Percentiles rank a stretch among this genome's conserved stretches.
Evolutionary conservation across 140 eudicot species (phyloP).

Genomic region (Flaveria floridana): DNA sequence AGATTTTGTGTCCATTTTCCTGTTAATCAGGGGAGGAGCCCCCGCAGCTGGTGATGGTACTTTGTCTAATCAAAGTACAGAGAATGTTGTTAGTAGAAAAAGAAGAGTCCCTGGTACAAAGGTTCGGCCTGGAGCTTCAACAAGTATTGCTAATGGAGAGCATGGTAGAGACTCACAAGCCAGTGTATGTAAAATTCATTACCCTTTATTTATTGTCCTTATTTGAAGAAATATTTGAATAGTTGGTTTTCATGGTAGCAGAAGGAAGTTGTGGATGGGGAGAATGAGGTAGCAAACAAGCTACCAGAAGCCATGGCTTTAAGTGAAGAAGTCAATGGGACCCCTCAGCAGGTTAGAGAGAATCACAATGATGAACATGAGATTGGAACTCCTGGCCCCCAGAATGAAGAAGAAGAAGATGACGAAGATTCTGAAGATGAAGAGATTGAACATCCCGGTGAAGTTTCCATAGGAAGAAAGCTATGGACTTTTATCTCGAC

Average conservation of each 20-base stretch:
- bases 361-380: conserved; percentile 36
- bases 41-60: conserved; percentile 43
- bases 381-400: conserved; percentile 36
- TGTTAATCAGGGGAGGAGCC: conserved; percentile 47
- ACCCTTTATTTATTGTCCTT: neutral
- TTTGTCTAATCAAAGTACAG: conserved; percentile 46
- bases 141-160: conserved; percentile 42
- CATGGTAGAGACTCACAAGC: conserved; percentile 32
- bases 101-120: conserved; percentile 37
- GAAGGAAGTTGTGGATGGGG: conserved; percentile 39
- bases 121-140: conserved; percentile 38
- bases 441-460: conserved; percentile 87
- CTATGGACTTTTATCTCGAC: conserved; percentile 81
- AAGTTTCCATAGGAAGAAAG: conserved; percentile 90
- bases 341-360: conserved; percentile 48
- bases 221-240: neutral
- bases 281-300: conserved; percentile 34
- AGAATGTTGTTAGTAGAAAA: conserved; percentile 39
- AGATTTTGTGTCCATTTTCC: neutral
- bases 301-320: conserved; percentile 36
- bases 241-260: conserved; percentile 24
- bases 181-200: conserved; percentile 36
- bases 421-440: conserved; percentile 42
- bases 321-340: conserved; percentile 82
- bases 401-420: conserved; percentile 26